Evolutionary conservation across 345 rosid species (phyloP), one percentile per base, ranked within the genome.

Genomic region (Xanthoceras sorbifolium): DNA sequence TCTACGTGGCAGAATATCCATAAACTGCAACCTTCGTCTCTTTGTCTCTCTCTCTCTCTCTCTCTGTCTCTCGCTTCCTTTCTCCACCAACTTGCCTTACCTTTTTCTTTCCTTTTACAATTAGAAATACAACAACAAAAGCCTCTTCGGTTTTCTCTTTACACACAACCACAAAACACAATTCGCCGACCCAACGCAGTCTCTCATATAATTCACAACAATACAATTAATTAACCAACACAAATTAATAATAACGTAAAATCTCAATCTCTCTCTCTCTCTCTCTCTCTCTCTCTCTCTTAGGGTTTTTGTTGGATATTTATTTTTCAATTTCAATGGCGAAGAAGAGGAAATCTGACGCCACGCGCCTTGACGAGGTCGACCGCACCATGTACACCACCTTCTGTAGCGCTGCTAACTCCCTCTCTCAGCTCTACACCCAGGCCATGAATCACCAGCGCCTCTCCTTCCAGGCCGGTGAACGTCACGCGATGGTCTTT

Each of bases 331-430:
- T 64, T 26, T 0, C n/a, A 25, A 94, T 94, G 99, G 90, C 83
- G 80, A 95, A 95, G 91, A 95, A 90, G 86, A 90, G 98, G 84
- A 95, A 93, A 83, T 88, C 99, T 3, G 91, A 82, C 25, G 90
- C 98, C 22, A 82, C 89, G 34, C 88, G 91, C 64, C 92, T 95
- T 34, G 98, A 95, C 78, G 99, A 95, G 86, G 94, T 95, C 52
- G 99, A 93, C 80, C 87, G 97, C 74, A 93, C 92, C 82, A 90
- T 93, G 90, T 90, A 95, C 81, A 80, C 89, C 54, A 87, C 96
- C 65, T 95, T 95, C 80, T 90, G 98, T 62, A 86, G 93, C 81
- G 99, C 97, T 25, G 99, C 99, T 72, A 95, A 93, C 80, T 95
- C 97, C 20, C 89, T 95, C 5, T 93, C 98, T 22, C 99, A 92